Percentiles rank a stretch among this genome's conserved stretches.
phyloP scores from a whole-genome alignment of 2,329 filamentous ascomycete species.

The Tolypocladium nubicola region DNA sequence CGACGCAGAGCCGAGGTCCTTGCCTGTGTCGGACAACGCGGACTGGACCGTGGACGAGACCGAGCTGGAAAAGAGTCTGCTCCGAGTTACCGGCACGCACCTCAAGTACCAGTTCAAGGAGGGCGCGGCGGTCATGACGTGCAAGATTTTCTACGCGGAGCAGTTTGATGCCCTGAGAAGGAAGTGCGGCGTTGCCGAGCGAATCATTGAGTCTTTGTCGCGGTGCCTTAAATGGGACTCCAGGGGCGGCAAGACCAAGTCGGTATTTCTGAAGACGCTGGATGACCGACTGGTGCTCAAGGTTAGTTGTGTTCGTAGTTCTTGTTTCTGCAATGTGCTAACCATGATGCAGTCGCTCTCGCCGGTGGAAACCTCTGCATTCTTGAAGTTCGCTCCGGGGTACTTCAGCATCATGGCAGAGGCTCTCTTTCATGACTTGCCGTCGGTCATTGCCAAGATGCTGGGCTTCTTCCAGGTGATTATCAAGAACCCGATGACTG shows the following conservation, averaged over 20 bases:
- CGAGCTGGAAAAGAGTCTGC: constrained; percentile 74
- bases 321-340: constrained; percentile 2
- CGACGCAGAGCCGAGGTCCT: constrained; percentile 17
- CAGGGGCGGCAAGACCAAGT: constrained; percentile 95
- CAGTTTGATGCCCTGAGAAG: constrained; percentile 91
- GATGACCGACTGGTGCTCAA: constrained; percentile 93
- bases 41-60: constrained; percentile 45
- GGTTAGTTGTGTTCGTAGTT: constrained; percentile 15
- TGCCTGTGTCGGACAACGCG: constrained; percentile 22
- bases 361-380: constrained; percentile 84
- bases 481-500: constrained; percentile 88
- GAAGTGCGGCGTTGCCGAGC: constrained; percentile 86
- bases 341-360: constrained; percentile 57
- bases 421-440: constrained; percentile 87
- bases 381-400: constrained; percentile 87
- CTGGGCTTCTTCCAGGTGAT: constrained; percentile 95
- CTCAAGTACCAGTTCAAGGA: constrained; percentile 94
- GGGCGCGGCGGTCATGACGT: constrained; percentile 87
- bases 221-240: constrained; percentile 97
- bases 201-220: constrained; percentile 90
- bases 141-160: constrained; percentile 97
- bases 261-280: constrained; percentile 90
- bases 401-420: constrained; percentile 98
- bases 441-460: constrained; percentile 98
- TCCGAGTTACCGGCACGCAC: constrained; percentile 80